These are phyloP conservation scores for Dillenia turbinata DNA, from an alignment of 164 flowering plant genomes.

Conservation along the genomic window DNA sequence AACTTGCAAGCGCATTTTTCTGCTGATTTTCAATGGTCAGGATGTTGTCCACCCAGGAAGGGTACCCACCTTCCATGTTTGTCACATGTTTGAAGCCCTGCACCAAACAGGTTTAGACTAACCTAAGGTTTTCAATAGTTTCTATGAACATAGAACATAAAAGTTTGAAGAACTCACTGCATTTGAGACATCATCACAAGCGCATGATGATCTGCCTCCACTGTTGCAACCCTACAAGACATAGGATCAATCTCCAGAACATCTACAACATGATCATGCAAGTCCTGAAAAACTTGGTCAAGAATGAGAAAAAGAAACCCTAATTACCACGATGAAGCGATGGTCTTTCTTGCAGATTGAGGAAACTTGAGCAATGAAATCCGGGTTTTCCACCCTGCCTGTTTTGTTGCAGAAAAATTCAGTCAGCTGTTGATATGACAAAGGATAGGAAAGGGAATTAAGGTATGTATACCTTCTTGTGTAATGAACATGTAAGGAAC, in stretches of 20 bases:
- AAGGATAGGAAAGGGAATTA: neutral
- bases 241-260: neutral
- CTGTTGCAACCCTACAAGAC: slow-evolving; percentile 37
- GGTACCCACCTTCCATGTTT: slow-evolving; percentile 43
- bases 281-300: neutral
- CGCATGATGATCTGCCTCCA: slow-evolving; percentile 37
- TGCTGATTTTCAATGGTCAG: slow-evolving; percentile 21
- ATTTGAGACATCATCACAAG: slow-evolving; percentile 38
- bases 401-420: neutral
- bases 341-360: slow-evolving; percentile 28
- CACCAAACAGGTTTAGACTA: no score
- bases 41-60: slow-evolving; percentile 35
- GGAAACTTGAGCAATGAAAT: slow-evolving; percentile 30
- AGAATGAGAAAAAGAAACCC: neutral
- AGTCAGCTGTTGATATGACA: neutral
- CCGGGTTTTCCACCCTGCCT: slow-evolving; percentile 38
- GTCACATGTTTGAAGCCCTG: slow-evolving; percentile 28
- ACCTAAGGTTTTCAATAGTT: neutral
- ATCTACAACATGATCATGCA: neutral
- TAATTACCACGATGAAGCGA: slow-evolving; percentile 32
- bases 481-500: slow-evolving; percentile 47
- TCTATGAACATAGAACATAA: neutral
- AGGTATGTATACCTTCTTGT: slow-evolving; percentile 22
- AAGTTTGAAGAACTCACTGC: slow-evolving; percentile 21
- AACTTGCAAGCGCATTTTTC: slow-evolving; percentile 36